Base-by-base conservation (phyloP, 2,329 filamentous ascomycete species). In the Aspergillus aculeatinus region DNA sequence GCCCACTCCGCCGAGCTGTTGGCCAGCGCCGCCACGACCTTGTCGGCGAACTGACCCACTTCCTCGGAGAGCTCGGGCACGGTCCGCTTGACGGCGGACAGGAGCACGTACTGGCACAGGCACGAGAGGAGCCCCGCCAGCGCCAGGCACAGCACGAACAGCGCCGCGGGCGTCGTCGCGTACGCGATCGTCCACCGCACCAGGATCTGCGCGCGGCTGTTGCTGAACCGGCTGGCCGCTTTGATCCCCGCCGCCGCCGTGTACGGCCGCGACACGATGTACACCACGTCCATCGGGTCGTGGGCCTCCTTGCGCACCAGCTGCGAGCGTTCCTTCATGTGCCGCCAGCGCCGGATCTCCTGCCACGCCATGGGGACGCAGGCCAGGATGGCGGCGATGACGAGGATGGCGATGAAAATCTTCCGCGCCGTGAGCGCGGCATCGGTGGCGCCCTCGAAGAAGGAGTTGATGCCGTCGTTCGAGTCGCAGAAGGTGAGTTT, bases 271-370 rank as follows among this genome's bases (percentile, higher is more conserved):
- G 91, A 93, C 33, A 89, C 87, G 66, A 97, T 89, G 77, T 97
- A 96, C 48, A 96, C 86, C 39, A 93, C 87, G 72, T 98, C 94
- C 83, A 96, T 87, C 0, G 89, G 85, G 70, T 98, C 92, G 71
- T 87, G 87, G 31, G 86, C 84, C 58, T 88, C 81, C 65, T 84
- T 80, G 50, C 82, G 80, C 66, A 96, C 83, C 33, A 92, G 80
- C 58, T 82, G 79, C 23, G 90, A 85, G 60, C 89, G 87, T 65
- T 88, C 81, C 73, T 89, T 85, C 82, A 92, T 90, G 33, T 81
- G 83, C 50, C 86, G 84, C 86, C 89, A 98, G 57, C 90, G 84
- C 65, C 87, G 85, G 62, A 93, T 87, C 77, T 98, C 93, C 60
- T 89, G 81, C 76, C 85, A 93, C 12, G 87, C 89, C 88, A 96